These are phyloP conservation scores for Ogataea thermomethanolica DNA, from an alignment of 805 yeast genomes.

Conservation along the genomic window DNA sequence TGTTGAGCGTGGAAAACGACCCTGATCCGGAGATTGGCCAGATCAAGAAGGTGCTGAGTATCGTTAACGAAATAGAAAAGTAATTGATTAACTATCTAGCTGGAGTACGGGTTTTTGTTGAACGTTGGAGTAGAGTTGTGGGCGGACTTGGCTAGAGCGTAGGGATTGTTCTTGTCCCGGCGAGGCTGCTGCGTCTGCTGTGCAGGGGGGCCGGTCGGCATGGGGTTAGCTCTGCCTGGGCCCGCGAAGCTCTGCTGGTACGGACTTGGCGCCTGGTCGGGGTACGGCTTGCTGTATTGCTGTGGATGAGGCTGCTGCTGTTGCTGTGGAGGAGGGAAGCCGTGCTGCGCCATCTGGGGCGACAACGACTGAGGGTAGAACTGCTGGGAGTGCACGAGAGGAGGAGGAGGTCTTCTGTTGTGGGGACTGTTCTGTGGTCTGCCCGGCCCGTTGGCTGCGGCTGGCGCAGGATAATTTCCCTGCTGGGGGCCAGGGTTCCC, in stretches of 20 bases:
- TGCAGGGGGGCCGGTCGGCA: constrained; percentile 2
- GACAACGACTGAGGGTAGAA: constrained; percentile 9
- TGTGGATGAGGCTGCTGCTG: constrained; percentile 13
- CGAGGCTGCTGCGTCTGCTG: constrained; percentile 7
- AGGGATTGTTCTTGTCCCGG: constrained; percentile 12
- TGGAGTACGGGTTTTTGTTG: constrained; percentile 23
- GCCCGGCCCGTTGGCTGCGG: neutral
- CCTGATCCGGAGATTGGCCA: constrained; percentile 46
- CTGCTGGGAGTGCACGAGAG: constrained; percentile 13
- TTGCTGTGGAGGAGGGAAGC: constrained; percentile 6
- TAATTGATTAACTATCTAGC: constrained; percentile 1
- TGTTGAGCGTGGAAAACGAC: constrained; percentile 88
- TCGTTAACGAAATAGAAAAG: constrained; percentile 30
- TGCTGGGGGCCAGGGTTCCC: neutral
- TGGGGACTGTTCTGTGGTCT: neutral
- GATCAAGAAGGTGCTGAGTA: constrained; percentile 33
- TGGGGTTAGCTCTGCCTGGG: neutral
- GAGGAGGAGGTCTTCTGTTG: constrained; percentile 13
- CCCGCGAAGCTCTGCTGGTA: neutral
- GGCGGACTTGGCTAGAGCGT: constrained; percentile 22
- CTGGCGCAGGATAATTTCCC: neutral
- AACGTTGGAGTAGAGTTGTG: constrained; percentile 13
- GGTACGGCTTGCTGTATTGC: constrained; percentile 8
- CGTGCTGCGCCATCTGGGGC: constrained; percentile 3
- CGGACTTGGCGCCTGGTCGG: neutral